These are phyloP conservation scores for Pythium myriotylum DNA, from an alignment of 352 stramenopile species.

Conservation along the genomic window DNA sequence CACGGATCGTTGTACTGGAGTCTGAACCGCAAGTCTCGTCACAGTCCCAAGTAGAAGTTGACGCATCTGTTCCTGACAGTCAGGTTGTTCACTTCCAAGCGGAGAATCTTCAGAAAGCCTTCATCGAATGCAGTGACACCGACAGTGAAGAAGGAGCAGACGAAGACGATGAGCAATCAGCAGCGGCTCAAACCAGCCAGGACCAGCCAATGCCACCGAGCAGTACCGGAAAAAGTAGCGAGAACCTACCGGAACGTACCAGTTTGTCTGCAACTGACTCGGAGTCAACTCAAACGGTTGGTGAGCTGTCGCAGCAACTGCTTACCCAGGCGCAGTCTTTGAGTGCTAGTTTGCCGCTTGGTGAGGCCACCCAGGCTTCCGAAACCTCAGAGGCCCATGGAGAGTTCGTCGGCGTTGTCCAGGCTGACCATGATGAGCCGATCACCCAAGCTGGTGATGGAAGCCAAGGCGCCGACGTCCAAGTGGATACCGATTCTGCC, in stretches of 20 bases:
- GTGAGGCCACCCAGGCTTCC: background rate
- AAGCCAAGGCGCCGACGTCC: conserved; percentile 1
- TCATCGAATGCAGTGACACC: conserved; percentile 49
- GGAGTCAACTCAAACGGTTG: background rate
- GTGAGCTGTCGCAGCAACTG: background rate
- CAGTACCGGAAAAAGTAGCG: no score
- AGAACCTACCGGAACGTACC: no score
- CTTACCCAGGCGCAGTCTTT: conserved; percentile 2
- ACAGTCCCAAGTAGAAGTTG: conserved; percentile 1
- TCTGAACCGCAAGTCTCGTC: conserved; percentile 6
- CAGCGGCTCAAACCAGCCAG: conserved; percentile 3
- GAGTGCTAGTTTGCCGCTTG: background rate
- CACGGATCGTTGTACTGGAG: conserved; percentile 10
- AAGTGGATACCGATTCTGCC: background rate
- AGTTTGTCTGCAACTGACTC: conserved; percentile 1
- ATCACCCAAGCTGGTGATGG: conserved; percentile 13
- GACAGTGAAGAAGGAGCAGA: conserved; percentile 45
- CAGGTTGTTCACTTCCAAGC: conserved; percentile 48
- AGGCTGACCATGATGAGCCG: conserved; percentile 16
- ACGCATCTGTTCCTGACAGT: conserved; percentile 27
- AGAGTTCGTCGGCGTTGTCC: conserved; percentile 17
- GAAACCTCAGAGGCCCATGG: conserved; percentile 2
- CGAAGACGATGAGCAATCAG: conserved; percentile 9
- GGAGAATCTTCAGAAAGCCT: conserved; percentile 55
- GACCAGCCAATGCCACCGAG: background rate